phyloP scores from a whole-genome alignment of 2,329 filamentous ascomycete species.

The Trichophyton rubrum region DNA sequence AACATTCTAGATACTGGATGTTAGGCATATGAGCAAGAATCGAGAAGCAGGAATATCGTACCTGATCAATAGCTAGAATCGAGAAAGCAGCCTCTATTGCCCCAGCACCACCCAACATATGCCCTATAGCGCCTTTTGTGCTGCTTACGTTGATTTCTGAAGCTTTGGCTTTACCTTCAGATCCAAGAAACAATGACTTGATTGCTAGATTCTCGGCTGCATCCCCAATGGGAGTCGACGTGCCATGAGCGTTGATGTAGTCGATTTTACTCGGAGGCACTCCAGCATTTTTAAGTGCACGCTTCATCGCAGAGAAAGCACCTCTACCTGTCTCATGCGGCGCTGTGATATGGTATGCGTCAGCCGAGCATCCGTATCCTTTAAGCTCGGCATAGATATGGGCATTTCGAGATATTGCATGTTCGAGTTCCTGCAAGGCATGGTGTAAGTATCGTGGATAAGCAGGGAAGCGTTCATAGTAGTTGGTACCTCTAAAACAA shows the following conservation, averaged over 20 bases:
- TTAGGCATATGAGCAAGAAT: constrained; percentile 11
- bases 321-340: constrained; percentile 72
- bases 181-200: constrained; percentile 59
- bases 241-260: constrained; percentile 94
- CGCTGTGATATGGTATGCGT: constrained; percentile 88
- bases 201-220: constrained; percentile 78
- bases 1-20: constrained; percentile 43
- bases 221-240: constrained; percentile 75
- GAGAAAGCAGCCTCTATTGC: constrained; percentile 82
- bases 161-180: constrained; percentile 51
- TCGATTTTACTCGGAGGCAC: constrained; percentile 60
- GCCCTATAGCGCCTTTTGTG: constrained; percentile 85
- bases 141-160: constrained; percentile 70
- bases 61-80: constrained; percentile 64
- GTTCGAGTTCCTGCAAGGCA: constrained; percentile 55
- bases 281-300: constrained; percentile 60
- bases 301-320: constrained; percentile 72
- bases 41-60: constrained; percentile 26
- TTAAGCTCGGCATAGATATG: constrained; percentile 76
- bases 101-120: constrained; percentile 81
- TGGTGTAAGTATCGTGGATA: neutral
- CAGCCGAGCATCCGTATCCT: constrained; percentile 82
- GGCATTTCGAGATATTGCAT: constrained; percentile 67
- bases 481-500: constrained; percentile 58
- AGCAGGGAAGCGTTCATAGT: neutral